Evolutionary conservation across 2,329 filamentous ascomycete species (phyloP).

Genomic region (Arthrobotrys entomopaga): DNA sequence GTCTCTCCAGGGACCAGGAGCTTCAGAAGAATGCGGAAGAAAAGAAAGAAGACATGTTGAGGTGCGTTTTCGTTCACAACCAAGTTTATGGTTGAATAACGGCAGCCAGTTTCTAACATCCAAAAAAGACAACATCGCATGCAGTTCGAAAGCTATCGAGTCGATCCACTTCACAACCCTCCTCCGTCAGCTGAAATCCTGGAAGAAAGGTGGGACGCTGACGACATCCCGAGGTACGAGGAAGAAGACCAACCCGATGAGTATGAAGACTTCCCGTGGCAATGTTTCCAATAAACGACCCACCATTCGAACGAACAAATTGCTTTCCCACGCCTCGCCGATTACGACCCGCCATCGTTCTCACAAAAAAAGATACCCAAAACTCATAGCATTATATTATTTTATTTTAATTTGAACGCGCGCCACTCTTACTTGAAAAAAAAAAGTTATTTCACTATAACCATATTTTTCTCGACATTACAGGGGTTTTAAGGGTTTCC

Average conservation of each 20-base stretch:
- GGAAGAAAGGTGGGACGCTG: slow-evolving; percentile 52
- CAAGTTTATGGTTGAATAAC: no score
- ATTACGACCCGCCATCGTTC: neutral
- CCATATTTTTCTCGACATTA: slow-evolving; percentile 24
- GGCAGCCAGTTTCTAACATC: slow-evolving; percentile 21
- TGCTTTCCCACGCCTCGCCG: slow-evolving; percentile 7
- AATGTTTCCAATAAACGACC: slow-evolving; percentile 44
- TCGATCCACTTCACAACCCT: slow-evolving; percentile 52
- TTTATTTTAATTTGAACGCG: slow-evolving; percentile 18
- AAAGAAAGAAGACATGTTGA: slow-evolving; percentile 52
- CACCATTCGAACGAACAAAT: neutral
- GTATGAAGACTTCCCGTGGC: slow-evolving; percentile 50
- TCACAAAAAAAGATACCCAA: slow-evolving; percentile 41
- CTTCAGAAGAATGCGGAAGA: slow-evolving; percentile 47
- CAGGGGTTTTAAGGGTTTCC: slow-evolving; percentile 32
- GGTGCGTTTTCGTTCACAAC: slow-evolving; percentile 13
- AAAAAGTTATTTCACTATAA: slow-evolving; percentile 4
- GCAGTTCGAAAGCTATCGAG: slow-evolving; percentile 51
- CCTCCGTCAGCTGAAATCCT: slow-evolving; percentile 53
- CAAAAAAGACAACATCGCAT: slow-evolving; percentile 44
- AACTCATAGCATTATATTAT: slow-evolving; percentile 41
- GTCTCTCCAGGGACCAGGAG: slow-evolving; percentile 53
- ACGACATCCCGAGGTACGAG: slow-evolving; percentile 52
- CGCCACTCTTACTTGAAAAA: slow-evolving; percentile 30
- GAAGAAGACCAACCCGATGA: slow-evolving; percentile 52